phyloP scores from a whole-genome alignment of 2,329 filamentous ascomycete genomes.

The Microdochium trichocladiopsis region DNA sequence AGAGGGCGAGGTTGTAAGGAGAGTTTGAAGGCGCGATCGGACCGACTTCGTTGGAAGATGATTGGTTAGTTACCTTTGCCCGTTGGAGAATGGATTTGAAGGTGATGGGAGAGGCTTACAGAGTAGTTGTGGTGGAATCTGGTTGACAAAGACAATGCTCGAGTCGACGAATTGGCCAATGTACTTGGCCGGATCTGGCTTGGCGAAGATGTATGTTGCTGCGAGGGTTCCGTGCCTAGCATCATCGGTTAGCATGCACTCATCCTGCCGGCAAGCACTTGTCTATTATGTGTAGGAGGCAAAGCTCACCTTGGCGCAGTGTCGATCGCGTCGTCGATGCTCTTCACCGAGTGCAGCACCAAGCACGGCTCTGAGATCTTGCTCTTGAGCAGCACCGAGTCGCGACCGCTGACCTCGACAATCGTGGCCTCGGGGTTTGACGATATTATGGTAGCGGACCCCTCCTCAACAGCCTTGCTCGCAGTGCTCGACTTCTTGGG shows the following conservation, averaged over 20 bases:
- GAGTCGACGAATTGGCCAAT: constrained; percentile 48
- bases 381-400: constrained; percentile 19
- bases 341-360: constrained; percentile 35
- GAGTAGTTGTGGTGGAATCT: constrained; percentile 47
- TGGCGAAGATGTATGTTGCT: constrained; percentile 46
- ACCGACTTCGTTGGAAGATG: not conserved
- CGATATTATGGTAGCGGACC: not conserved
- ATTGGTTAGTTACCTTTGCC: not conserved
- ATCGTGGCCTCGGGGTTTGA: not conserved
- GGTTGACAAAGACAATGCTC: constrained; percentile 45
- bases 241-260: not conserved
- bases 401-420: constrained; percentile 4
- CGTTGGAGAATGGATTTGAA: not conserved
- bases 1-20: constrained; percentile 9
- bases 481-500: not conserved
- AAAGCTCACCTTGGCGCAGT: constrained; percentile 25
- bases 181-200: constrained; percentile 46
- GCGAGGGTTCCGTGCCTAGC: constrained; percentile 19
- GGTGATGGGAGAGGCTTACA: constrained; percentile 29
- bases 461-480: not conserved
- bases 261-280: not conserved
- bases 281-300: constrained; percentile 1
- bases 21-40: constrained; percentile 8
- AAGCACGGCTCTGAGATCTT: constrained; percentile 36
- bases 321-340: constrained; percentile 48